phyloP scores from a whole-genome alignment of 164 flowering plant genomes.

The Macadamia tetraphylla region DNA sequence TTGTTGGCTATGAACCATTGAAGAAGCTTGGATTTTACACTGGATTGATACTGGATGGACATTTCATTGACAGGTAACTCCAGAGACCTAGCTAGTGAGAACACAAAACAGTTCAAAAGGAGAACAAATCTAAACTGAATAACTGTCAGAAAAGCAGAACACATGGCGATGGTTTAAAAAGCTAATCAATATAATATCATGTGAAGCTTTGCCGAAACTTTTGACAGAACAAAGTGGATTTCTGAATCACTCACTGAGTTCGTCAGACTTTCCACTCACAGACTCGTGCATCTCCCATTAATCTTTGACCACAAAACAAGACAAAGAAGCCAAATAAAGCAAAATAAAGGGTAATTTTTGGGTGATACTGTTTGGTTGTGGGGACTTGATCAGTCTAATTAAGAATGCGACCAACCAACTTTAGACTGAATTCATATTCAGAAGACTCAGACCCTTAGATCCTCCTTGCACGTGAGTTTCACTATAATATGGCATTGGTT shows the following conservation, averaged over 20 bases:
- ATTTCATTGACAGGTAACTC: too few relatives aligned
- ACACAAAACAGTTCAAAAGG: neutral
- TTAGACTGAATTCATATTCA: neutral
- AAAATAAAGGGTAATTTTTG: neutral
- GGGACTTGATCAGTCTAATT: conserved; percentile 20
- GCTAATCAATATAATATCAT: neutral
- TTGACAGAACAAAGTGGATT: neutral
- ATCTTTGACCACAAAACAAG: conserved; percentile 28
- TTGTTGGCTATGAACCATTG: too few relatives aligned
- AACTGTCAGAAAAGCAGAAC: too few relatives aligned
- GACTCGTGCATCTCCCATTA: conserved; percentile 9
- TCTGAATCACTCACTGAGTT: neutral
- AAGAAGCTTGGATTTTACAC: too few relatives aligned
- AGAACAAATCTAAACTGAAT: neutral
- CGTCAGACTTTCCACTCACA: neutral
- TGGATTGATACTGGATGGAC: too few relatives aligned
- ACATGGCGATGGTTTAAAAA: neutral
- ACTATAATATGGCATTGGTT: neutral
- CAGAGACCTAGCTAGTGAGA: too few relatives aligned
- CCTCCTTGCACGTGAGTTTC: conserved; percentile 37
- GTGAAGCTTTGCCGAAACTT: neutral
- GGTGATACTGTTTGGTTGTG: neutral
- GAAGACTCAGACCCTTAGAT: neutral
- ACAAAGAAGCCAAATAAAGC: neutral
- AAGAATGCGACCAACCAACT: neutral